Conservation (phyloP, 2,329 filamentous ascomycete genomes). For the Pseudocercospora fijiensis region DNA sequence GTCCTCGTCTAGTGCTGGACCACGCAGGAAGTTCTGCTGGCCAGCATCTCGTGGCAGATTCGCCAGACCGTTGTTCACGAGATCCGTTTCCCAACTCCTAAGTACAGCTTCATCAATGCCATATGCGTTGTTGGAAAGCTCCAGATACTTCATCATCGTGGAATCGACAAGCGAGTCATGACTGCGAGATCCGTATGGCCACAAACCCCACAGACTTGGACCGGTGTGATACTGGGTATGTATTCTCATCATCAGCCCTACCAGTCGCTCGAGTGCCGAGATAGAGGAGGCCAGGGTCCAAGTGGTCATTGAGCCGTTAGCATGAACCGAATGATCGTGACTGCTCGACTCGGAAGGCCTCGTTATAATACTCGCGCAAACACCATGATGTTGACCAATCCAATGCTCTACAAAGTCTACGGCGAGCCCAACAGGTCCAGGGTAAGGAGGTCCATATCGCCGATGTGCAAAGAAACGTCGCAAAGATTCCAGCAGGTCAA, state of each 20-base stretch:
- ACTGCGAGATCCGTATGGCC: not conserved
- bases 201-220: not conserved
- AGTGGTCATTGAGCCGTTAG: not conserved
- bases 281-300: not conserved
- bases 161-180: not conserved
- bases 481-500: not conserved
- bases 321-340: not conserved
- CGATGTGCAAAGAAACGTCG: not conserved
- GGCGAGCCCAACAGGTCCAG: not conserved
- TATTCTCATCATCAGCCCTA: not conserved
- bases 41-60: not conserved
- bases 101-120: not conserved
- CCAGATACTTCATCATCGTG: not conserved
- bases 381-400: not conserved
- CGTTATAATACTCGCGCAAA: not conserved
- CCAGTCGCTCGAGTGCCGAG: not conserved
- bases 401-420: not conserved
- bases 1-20: not conserved
- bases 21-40: not conserved
- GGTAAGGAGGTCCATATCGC: not conserved
- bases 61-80: not conserved
- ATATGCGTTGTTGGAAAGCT: not conserved
- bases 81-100: not conserved
- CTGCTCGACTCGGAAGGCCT: too few relatives aligned
- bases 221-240: not conserved